These are phyloP conservation scores for Hypocrella siamensis DNA, from an alignment of 2,329 filamentous ascomycete species.

Conservation along the genomic window DNA sequence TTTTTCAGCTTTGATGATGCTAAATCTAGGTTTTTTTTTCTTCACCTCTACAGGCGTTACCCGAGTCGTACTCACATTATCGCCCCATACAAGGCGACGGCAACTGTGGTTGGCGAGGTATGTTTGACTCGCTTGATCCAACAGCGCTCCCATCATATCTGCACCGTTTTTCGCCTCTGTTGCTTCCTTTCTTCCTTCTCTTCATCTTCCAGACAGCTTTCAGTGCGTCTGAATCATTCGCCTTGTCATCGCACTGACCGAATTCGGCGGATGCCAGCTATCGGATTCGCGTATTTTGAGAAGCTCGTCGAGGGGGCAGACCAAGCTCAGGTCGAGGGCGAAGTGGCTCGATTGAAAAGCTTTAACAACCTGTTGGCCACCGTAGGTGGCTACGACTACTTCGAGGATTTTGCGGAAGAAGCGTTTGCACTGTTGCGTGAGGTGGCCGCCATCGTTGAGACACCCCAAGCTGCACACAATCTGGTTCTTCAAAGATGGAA, in stretches of 20 bases:
- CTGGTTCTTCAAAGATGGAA: slow-evolving; percentile 58
- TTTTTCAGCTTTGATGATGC: slow-evolving; percentile 4
- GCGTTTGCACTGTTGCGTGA: slow-evolving; percentile 52
- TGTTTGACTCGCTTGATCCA: slow-evolving; percentile 15
- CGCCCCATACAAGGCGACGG: slow-evolving; percentile 83
- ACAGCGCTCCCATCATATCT: background rate
- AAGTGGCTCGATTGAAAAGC: slow-evolving; percentile 55
- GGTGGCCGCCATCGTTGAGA: slow-evolving; percentile 42
- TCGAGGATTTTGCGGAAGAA: slow-evolving; percentile 72
- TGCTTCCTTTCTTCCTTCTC: background rate
- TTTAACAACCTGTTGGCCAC: slow-evolving; percentile 55
- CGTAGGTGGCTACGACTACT: slow-evolving; percentile 54
- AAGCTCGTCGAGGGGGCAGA: slow-evolving; percentile 56
- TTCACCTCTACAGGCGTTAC: slow-evolving; percentile 44
- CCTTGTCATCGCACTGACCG: too few species aligned
- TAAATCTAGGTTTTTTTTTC: too few species aligned
- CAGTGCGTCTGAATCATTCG: too few species aligned
- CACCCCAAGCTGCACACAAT: slow-evolving; percentile 38
- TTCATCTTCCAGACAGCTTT: background rate
- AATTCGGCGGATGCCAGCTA: slow-evolving; percentile 38
- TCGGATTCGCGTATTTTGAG: slow-evolving; percentile 89
- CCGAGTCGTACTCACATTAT: slow-evolving; percentile 73
- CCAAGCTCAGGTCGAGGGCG: slow-evolving; percentile 47
- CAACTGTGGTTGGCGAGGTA: slow-evolving; percentile 96
- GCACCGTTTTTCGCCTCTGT: background rate